phyloP scores from a whole-genome alignment of 768 basidiomycete species.

The Cantharellus anzutake region DNA sequence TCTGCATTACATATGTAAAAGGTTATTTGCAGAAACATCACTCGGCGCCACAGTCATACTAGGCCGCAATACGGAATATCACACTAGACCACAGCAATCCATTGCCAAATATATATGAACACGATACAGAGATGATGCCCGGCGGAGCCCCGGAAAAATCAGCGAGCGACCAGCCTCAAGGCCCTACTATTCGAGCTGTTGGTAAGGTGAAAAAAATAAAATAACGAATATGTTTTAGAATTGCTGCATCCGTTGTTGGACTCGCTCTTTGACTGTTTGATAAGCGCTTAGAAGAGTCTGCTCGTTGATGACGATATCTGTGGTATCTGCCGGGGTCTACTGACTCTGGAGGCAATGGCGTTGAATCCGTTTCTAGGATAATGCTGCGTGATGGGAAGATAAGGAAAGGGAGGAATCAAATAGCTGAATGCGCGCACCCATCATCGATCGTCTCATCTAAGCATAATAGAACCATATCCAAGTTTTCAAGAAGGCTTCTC shows the following conservation, averaged over 20 bases:
- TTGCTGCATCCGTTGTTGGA: constrained; percentile 67
- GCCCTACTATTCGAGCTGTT: too few relatives aligned
- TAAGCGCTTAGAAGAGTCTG: constrained; percentile 76
- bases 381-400: constrained; percentile 26
- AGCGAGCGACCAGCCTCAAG: too few relatives aligned
- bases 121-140: too few relatives aligned
- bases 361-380: constrained; percentile 89
- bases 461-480: constrained; percentile 81
- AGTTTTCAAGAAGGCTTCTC: constrained; percentile 79
- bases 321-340: constrained; percentile 83
- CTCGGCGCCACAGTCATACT: too few relatives aligned
- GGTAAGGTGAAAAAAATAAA: not conserved
- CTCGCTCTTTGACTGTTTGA: constrained; percentile 70
- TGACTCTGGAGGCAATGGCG: constrained; percentile 94
- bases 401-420: not conserved
- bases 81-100: too few relatives aligned
- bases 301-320: constrained; percentile 97
- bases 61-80: too few relatives aligned
- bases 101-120: too few relatives aligned
- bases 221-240: constrained; percentile 24
- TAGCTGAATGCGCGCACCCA: constrained; percentile 39
- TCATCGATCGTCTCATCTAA: constrained; percentile 97
- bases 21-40: too few relatives aligned
- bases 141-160: too few relatives aligned
- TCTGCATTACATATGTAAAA: too few relatives aligned